A percentile compares a stretch with the other conserved stretches of the same genome.
These are phyloP conservation scores for Chaetomium globosum DNA, from an alignment of 2,329 filamentous ascomycete species.

Conservation along the genomic window DNA sequence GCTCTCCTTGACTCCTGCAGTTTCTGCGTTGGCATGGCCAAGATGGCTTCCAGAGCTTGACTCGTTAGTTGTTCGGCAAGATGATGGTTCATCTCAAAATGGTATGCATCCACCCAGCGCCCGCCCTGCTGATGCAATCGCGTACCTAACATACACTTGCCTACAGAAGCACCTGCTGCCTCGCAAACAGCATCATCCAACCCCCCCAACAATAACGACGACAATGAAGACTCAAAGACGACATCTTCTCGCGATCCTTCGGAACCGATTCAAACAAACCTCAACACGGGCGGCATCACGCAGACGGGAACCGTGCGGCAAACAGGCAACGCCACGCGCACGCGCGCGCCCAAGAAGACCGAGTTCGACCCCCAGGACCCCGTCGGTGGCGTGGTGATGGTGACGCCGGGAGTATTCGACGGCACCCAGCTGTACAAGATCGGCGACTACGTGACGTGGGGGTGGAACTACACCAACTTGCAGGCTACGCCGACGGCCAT, in stretches of 20 bases:
- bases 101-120: background rate
- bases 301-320: conserved; percentile 25
- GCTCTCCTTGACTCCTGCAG: conserved; percentile 55
- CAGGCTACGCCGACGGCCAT: conserved; percentile 61
- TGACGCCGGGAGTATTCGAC: conserved; percentile 52
- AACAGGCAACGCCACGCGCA: conserved; percentile 38
- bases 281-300: conserved; percentile 34
- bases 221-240: conserved; percentile 11
- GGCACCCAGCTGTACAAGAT: conserved; percentile 61
- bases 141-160: conserved; percentile 10
- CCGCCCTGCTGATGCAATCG: background rate
- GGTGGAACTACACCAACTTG: conserved; percentile 68
- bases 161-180: conserved; percentile 16
- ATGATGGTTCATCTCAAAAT: conserved; percentile 31
- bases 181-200: conserved; percentile 30
- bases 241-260: conserved; percentile 25
- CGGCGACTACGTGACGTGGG: conserved; percentile 61
- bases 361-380: conserved; percentile 51
- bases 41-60: conserved; percentile 58
- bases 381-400: conserved; percentile 56
- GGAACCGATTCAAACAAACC: conserved; percentile 29
- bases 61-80: conserved; percentile 55
- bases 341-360: conserved; percentile 41
- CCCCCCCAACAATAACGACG: conserved; percentile 32
- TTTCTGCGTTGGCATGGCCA: conserved; percentile 58